A percentile compares a stretch with the other conserved stretches of the same genome.
These are phyloP conservation scores for Orbilia ellipsospora DNA, from an alignment of 2,329 filamentous ascomycete genomes.

Conservation along the genomic window DNA sequence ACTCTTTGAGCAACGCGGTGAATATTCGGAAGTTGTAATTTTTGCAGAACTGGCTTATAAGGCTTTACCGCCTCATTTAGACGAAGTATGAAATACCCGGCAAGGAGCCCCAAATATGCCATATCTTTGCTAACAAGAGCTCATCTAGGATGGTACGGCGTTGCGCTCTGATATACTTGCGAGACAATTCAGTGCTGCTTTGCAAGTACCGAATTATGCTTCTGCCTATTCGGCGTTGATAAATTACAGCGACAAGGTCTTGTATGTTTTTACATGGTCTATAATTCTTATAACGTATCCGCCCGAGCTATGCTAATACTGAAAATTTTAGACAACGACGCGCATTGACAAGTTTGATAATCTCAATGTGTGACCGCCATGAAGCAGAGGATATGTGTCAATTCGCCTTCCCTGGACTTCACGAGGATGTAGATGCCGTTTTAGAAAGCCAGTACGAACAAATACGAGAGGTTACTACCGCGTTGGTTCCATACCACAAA, in stretches of 20 bases:
- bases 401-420: slow-evolving; percentile 81
- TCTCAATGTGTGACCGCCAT: slow-evolving; percentile 75
- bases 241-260: slow-evolving; percentile 75
- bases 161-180: slow-evolving; percentile 78
- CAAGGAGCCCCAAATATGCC: too few relatives aligned
- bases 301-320: slow-evolving; percentile 24
- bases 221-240: slow-evolving; percentile 82
- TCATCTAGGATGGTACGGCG: slow-evolving; percentile 57
- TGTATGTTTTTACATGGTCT: slow-evolving; percentile 62
- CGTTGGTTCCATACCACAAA: slow-evolving; percentile 78
- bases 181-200: slow-evolving; percentile 83
- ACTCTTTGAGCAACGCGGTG: slow-evolving; percentile 81
- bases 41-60: slow-evolving; percentile 63
- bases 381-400: slow-evolving; percentile 75
- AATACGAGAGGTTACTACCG: slow-evolving; percentile 72
- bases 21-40: slow-evolving; percentile 84
- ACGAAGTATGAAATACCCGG: slow-evolving; percentile 27
- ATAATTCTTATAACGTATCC: background rate
- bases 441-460: slow-evolving; percentile 77
- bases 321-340: slow-evolving; percentile 68
- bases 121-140: too few relatives aligned
- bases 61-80: slow-evolving; percentile 26
- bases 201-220: slow-evolving; percentile 82
- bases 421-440: slow-evolving; percentile 81
- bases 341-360: slow-evolving; percentile 76